Evolutionary conservation across 768 basidiomycete species (phyloP).

Genomic region (Suillus paluster): DNA sequence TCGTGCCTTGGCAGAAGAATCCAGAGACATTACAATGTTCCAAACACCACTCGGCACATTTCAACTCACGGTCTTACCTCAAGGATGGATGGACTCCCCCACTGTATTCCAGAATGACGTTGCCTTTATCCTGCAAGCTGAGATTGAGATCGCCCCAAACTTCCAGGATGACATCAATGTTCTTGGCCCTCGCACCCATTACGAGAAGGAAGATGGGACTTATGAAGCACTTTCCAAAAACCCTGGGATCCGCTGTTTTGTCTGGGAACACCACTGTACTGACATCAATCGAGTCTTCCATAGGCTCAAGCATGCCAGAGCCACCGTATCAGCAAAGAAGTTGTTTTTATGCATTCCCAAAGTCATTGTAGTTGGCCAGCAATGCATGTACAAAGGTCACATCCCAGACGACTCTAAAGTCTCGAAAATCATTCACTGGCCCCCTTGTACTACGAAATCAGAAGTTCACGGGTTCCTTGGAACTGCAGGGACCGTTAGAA

Average conservation of each 20-base stretch:
- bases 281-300: conserved; percentile 19
- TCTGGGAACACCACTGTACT: conserved; percentile 38
- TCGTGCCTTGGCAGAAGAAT: background rate
- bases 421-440: conserved; percentile 37
- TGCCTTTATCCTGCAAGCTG: conserved; percentile 39
- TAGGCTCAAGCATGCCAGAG: conserved; percentile 37
- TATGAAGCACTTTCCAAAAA: too few species aligned
- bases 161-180: conserved; percentile 48
- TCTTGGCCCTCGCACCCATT: conserved; percentile 39
- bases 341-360: conserved; percentile 30
- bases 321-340: conserved; percentile 44
- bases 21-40: conserved; percentile 48
- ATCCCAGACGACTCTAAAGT: conserved; percentile 31
- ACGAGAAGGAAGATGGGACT: too few species aligned
- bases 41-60: conserved; percentile 43
- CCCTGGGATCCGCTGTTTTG: conserved; percentile 13
- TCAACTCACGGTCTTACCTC: conserved; percentile 38
- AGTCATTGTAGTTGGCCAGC: conserved; percentile 41
- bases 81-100: conserved; percentile 48
- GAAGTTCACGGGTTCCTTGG: conserved; percentile 30
- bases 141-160: conserved; percentile 39
- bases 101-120: conserved; percentile 46
- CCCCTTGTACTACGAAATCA: conserved; percentile 14
- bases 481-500: conserved; percentile 25
- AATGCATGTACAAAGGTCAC: conserved; percentile 40